phyloP scores from a whole-genome alignment of 768 basidiomycete genomes.

The Pholiota conissans region DNA sequence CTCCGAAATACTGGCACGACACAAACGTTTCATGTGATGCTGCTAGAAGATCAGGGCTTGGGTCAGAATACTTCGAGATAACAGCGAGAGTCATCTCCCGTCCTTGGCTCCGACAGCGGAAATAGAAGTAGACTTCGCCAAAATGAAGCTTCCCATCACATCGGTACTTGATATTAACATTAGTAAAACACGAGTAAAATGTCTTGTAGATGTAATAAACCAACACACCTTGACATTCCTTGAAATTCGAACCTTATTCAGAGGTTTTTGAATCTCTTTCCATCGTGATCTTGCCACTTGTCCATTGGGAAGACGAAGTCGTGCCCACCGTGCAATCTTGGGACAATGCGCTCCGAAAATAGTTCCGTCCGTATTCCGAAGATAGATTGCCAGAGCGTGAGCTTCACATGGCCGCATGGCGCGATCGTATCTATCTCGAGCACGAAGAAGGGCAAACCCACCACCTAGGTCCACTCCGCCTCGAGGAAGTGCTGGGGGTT shows the following conservation, averaged over 20 bases:
- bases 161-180: background rate
- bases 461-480: slow-evolving; percentile 11
- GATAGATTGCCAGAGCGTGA: slow-evolving; percentile 3
- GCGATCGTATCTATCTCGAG: slow-evolving; percentile 13
- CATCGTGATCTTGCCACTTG: slow-evolving; percentile 32
- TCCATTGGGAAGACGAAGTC: slow-evolving; percentile 35
- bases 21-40: slow-evolving; percentile 3
- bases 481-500: slow-evolving; percentile 10
- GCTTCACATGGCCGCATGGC: background rate
- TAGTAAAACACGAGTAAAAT: too few relatives aligned
- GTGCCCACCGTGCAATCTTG: slow-evolving; percentile 25
- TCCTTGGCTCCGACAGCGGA: slow-evolving; percentile 3
- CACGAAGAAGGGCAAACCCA: slow-evolving; percentile 18
- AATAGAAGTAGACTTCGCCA: slow-evolving; percentile 12
- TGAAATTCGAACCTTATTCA: slow-evolving; percentile 22
- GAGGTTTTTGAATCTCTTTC: slow-evolving; percentile 27
- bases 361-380: background rate
- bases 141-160: slow-evolving; percentile 2
- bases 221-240: slow-evolving; percentile 32
- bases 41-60: background rate
- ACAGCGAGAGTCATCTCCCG: slow-evolving; percentile 5
- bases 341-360: background rate
- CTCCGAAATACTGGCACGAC: slow-evolving; percentile 7
- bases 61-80: slow-evolving; percentile 5
- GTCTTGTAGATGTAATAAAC: background rate